These are phyloP conservation scores for Groenewaldozyma auringiensis DNA, from an alignment of 1,139 yeast species.

Conservation along the genomic window DNA sequence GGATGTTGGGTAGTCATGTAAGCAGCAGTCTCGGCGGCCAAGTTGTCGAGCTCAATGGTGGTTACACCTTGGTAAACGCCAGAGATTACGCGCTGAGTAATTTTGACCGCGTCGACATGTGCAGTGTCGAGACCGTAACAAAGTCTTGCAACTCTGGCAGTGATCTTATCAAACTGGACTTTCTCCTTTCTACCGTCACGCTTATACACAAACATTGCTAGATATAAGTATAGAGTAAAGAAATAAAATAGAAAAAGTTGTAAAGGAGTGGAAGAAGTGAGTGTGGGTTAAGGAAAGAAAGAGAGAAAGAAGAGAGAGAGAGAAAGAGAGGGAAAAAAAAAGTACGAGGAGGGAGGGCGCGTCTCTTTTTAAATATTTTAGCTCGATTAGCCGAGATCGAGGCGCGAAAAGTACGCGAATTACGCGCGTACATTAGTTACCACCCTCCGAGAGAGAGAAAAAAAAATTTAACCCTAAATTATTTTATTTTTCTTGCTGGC, in stretches of 20 bases:
- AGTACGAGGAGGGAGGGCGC: neutral
- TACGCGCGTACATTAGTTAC: neutral
- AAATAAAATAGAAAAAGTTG: neutral
- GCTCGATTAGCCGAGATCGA: neutral
- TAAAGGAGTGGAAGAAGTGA: neutral
- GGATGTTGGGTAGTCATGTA: constrained; percentile 96
- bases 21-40: constrained; percentile 97
- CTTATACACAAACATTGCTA: constrained; percentile 47
- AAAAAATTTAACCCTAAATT: no score
- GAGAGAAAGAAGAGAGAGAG: neutral
- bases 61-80: constrained; percentile 96
- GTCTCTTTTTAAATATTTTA: neutral
- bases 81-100: constrained; percentile 80
- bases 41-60: constrained; percentile 82
- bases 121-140: constrained; percentile 79
- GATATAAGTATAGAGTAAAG: constrained; percentile 1
- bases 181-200: constrained; percentile 80
- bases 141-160: constrained; percentile 55
- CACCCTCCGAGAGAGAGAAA: no score
- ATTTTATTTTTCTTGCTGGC: no score
- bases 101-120: constrained; percentile 82
- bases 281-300: neutral
- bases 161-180: constrained; percentile 71
- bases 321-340: neutral
- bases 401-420: constrained; percentile 1